Evolutionary conservation across 2,329 filamentous ascomycete species (phyloP), one percentile per base, ranked within the genome.

Genomic region (Diaporthe vexans): DNA sequence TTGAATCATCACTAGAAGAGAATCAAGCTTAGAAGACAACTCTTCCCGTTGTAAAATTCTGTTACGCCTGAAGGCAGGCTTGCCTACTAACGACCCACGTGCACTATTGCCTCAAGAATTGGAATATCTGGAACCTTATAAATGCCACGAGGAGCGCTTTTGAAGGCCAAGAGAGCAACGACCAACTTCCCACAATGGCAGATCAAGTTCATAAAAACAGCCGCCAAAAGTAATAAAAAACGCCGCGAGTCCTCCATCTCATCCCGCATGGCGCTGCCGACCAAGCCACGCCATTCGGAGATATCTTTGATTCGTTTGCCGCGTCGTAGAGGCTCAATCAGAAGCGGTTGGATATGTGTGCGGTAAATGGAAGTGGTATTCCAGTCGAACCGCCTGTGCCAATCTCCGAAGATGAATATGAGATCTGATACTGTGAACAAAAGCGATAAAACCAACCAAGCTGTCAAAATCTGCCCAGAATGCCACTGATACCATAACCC

Each of bases 321-420:
- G n/a, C 6, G 19, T 48, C 46, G 3, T 6, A 9, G 51, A 15
- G 8, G n/a, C 51, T 26, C n/a, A 26, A 24, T 2, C 51, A 54
- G 1, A n/a, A n/a, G 19, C 19, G 46, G 4, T 48, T 21, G 19
- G 8, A n/a, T 21, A 17, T n/a, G n/a, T n/a, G 46, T n/a, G 6
- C n/a, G 1, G 46, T 48, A 48, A n/a, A 48, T n/a, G 19, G 19
- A 9, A 19, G 6, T 48, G 19, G 6, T 48, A n/a, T 19, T 19
- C 46, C 46, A 48, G 46, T 48, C 46, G 3, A 21, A 48, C 3
- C 19, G 2, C 2, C 9, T 9, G 4, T 48, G 2, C 7, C 7
- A 9, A n/a, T 48, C 46, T 7, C 1, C 6, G 2, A 9, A 0
- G 11, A 8, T 6, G 19, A 48, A 7, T 1, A n/a, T 10, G 4